Percentiles rank a stretch among this genome's conserved stretches.
These are phyloP conservation scores for Prunus mongolica DNA, from an alignment of 306 rosid species.

Conservation along the genomic window DNA sequence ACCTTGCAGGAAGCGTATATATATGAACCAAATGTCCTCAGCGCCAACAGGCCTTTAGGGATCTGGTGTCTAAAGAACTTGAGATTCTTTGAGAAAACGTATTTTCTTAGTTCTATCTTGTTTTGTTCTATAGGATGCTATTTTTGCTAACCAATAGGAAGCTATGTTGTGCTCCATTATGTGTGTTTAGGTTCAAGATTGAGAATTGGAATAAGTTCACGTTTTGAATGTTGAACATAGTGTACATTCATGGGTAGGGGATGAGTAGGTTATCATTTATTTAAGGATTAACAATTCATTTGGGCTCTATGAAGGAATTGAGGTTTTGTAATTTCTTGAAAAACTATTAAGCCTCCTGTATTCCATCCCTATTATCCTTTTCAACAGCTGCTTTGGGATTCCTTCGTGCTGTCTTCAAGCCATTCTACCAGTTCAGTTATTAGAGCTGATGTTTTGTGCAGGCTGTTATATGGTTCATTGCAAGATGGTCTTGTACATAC, in stretches of 20 bases:
- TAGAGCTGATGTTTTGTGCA: conserved; percentile 39
- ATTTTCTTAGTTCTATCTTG: not conserved
- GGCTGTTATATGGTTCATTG: conserved; percentile 95
- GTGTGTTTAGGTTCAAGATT: too few relatives aligned
- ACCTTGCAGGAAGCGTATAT: not conserved
- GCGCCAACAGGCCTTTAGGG: not conserved
- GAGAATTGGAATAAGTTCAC: too few relatives aligned
- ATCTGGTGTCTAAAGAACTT: not conserved
- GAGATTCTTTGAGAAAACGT: not conserved
- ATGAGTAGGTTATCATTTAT: not conserved
- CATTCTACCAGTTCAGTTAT: conserved; percentile 3
- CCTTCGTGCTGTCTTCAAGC: not conserved
- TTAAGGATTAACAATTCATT: not conserved
- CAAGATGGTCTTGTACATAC: conserved; percentile 93
- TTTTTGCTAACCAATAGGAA: not conserved
- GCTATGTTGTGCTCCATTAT: not conserved
- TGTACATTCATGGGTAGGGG: not conserved
- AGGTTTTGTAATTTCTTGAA: not conserved
- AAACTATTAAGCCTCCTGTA: not conserved
- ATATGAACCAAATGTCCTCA: not conserved
- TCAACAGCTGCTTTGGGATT: not conserved
- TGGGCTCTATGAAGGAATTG: not conserved
- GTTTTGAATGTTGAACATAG: too few relatives aligned
- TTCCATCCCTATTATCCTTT: not conserved
- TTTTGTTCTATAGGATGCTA: not conserved